Conservation (phyloP, 495 filamentous ascomycete species). For the Melanomma pulvis-pyrius region DNA sequence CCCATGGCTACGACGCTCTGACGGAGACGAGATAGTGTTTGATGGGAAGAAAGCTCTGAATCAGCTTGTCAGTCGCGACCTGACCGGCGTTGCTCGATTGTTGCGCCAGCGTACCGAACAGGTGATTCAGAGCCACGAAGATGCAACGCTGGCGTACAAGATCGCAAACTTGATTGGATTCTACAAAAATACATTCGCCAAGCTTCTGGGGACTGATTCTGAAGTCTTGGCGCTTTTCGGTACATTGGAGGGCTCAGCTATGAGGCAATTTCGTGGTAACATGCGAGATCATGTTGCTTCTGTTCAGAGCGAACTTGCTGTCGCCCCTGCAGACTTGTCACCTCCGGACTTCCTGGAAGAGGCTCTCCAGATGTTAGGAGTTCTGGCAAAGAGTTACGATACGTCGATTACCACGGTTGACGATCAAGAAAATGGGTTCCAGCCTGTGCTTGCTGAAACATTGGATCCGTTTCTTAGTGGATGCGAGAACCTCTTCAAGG, state of each 20-base stretch:
- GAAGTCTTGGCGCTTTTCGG: slow-evolving; percentile 69
- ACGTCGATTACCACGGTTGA: slow-evolving; percentile 68
- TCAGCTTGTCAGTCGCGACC: slow-evolving; percentile 83
- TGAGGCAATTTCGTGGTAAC: slow-evolving; percentile 78
- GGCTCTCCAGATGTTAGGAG: slow-evolving; percentile 71
- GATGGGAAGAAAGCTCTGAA: slow-evolving; percentile 83
- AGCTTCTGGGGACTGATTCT: slow-evolving; percentile 71
- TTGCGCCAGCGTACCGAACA: slow-evolving; percentile 85
- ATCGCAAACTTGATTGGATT: slow-evolving; percentile 86
- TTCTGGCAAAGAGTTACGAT: slow-evolving; percentile 81
- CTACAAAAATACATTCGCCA: slow-evolving; percentile 82
- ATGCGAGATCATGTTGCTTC: slow-evolving; percentile 76
- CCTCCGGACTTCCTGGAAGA: slow-evolving; percentile 85
- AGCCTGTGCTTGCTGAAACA: slow-evolving; percentile 75
- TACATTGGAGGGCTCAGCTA: slow-evolving; percentile 71
- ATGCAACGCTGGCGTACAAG: slow-evolving; percentile 84
- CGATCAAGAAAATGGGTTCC: slow-evolving; percentile 62
- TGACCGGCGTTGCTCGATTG: slow-evolving; percentile 74
- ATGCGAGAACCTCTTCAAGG: slow-evolving; percentile 68
- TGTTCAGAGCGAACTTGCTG: slow-evolving; percentile 68
- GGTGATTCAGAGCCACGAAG: slow-evolving; percentile 88
- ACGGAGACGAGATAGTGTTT: slow-evolving; percentile 64
- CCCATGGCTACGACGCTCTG: slow-evolving; percentile 67
- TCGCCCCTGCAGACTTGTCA: slow-evolving; percentile 68
- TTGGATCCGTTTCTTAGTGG: slow-evolving; percentile 83